These are phyloP conservation scores for Arctostaphylos glauca DNA, from an alignment of 148 eudicot species.

Conservation along the genomic window DNA sequence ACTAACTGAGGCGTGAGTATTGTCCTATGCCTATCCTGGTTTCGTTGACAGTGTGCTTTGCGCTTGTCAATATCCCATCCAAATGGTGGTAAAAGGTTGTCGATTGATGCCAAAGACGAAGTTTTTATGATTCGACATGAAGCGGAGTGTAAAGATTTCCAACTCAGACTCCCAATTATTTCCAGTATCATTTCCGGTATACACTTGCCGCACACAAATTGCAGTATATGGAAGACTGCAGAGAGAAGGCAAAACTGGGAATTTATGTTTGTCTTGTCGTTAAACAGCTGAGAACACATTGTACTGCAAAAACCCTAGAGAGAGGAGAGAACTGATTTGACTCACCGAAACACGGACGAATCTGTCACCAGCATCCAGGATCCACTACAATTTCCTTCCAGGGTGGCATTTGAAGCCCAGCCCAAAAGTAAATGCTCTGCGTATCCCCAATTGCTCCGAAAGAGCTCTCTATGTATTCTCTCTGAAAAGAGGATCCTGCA, in stretches of 20 bases:
- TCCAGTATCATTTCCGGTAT: background rate
- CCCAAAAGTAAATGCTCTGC: too few relatives aligned
- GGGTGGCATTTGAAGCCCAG: too few relatives aligned
- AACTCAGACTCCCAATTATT: constrained; percentile 13
- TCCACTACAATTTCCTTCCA: too few relatives aligned
- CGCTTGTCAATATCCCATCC: background rate
- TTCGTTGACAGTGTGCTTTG: background rate
- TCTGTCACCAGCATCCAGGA: too few relatives aligned
- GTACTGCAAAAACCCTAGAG: too few relatives aligned
- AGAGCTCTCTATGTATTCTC: too few relatives aligned
- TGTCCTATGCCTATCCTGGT: background rate
- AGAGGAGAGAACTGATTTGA: too few relatives aligned
- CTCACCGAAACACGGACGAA: too few relatives aligned
- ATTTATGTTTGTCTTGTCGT: too few relatives aligned
- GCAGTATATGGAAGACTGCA: background rate
- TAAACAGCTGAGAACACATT: too few relatives aligned
- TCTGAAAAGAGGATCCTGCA: too few relatives aligned
- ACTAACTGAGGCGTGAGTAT: constrained; percentile 32
- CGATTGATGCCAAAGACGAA: background rate
- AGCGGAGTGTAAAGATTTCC: background rate
- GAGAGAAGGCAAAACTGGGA: background rate
- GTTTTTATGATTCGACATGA: background rate
- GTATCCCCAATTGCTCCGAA: too few relatives aligned
- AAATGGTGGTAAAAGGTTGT: background rate
- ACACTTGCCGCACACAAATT: background rate